A percentile compares a stretch with the other conserved stretches of the same genome.
Conservation (phyloP, 2,329 filamentous ascomycete genomes). For the Fusarium continuum region DNA sequence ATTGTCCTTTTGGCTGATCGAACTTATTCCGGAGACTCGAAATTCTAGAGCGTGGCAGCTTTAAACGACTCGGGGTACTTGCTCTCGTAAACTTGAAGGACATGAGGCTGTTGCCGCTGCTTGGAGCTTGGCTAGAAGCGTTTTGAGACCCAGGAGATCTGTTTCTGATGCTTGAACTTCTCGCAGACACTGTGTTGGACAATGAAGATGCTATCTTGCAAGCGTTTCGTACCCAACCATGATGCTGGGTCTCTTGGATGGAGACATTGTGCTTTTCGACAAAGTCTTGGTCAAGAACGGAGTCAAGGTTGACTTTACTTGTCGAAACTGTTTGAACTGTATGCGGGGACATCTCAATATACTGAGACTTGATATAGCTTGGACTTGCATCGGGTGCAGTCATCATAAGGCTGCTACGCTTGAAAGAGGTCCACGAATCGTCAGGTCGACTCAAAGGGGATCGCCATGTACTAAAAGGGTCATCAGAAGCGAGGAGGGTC, state of each 20-base stretch:
- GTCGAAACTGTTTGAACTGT: background rate
- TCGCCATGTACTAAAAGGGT: conserved; percentile 19
- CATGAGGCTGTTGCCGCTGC: background rate
- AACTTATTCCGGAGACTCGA: conserved; percentile 38
- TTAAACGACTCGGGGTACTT: background rate
- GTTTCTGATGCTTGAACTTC: background rate
- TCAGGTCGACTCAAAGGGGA: conserved; percentile 15
- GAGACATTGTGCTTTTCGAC: background rate
- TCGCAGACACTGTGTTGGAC: conserved; percentile 22
- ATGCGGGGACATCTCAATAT: conserved; percentile 1
- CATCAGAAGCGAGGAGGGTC: conserved; percentile 9
- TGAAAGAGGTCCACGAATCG: conserved; percentile 27
- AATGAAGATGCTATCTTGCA: conserved; percentile 39
- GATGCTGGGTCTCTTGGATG: background rate
- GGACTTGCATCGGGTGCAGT: conserved; percentile 19
- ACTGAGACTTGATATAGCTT: conserved; percentile 31
- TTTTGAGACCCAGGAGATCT: background rate
- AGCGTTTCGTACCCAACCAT: conserved; percentile 36
- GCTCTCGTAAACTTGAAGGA: conserved; percentile 10
- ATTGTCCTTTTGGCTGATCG: conserved; percentile 20
- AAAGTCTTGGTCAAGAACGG: background rate
- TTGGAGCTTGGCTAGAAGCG: background rate
- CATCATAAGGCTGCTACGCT: conserved; percentile 6
- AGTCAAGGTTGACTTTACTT: background rate
- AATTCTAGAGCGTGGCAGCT: conserved; percentile 35